Base-by-base conservation (phyloP, 2,329 filamentous ascomycete species). In the Diaporthe capsici region DNA sequence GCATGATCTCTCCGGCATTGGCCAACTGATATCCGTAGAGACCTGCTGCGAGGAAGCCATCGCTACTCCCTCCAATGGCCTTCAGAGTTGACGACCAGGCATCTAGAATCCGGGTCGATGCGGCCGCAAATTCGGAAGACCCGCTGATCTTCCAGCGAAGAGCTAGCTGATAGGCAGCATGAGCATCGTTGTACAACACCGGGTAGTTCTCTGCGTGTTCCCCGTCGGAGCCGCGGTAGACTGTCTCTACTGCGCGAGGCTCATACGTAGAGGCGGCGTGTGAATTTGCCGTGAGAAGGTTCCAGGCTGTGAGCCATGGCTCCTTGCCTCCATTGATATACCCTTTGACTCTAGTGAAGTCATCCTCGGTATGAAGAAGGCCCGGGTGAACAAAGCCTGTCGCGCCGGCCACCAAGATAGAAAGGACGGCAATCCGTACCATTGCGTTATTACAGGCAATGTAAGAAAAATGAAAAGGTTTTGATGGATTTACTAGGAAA, bases 1-100 rank as follows among this genome's bases (percentile, higher is more conserved):
- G 78, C 71, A 85, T 79, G 22, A 85, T 79, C 75, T 86, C 84
- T 4, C 82, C 84, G 0, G 81, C 84, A 65, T 85, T 86, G 28
- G 84, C 84, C 25, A 85, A 78, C 72, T 85, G 80, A 74, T 85
- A 88, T 0, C 84, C 84, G 61, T 86, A 84, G 2, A 85, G 72
- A 0, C 84, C 84, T 0, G 82, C 77, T 0, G 83, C 83, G 9
- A 86, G 81, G 73, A 78, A 82, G 39, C 78, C 80, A 74, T 85
- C 84, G 13, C 78, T 77, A 25, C 53, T 81, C 0, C 84, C 83
- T 20, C 67, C 72, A 49, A 85, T 81, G 4, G 31, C 70, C 2
- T 76, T 82, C n/a, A 86, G 74, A 1, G 83, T 84, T 4, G 77
- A 78, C 49, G 77, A 78, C 84, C 83, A 85, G 9, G 77, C 81